These are phyloP conservation scores for Peterozyma toletana DNA, from an alignment of 805 yeast species.

Conservation along the genomic window DNA sequence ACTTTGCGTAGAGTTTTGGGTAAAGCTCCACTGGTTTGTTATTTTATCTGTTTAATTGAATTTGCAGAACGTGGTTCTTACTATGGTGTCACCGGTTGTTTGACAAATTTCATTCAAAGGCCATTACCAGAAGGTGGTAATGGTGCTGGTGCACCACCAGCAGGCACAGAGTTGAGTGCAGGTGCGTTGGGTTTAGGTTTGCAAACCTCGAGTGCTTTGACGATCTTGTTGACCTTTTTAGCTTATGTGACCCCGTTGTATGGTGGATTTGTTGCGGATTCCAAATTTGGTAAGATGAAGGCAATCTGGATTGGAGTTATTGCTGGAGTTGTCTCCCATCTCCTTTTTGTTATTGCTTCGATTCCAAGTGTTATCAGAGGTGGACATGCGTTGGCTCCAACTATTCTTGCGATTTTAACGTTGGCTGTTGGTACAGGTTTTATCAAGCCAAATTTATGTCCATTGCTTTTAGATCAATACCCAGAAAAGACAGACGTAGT, in stretches of 20 bases:
- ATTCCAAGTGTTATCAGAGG: constrained; percentile 30
- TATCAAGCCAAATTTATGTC: constrained; percentile 45
- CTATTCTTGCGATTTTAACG: constrained; percentile 28
- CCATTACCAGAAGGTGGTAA: constrained; percentile 40
- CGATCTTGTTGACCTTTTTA: constrained; percentile 35
- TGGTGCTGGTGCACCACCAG: constrained; percentile 28
- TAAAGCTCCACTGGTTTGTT: constrained; percentile 24
- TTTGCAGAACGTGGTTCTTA: constrained; percentile 50
- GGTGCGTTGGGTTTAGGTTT: constrained; percentile 45
- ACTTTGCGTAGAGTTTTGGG: constrained; percentile 31
- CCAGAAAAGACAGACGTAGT: constrained; percentile 48
- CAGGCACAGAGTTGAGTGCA: constrained; percentile 27
- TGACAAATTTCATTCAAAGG: constrained; percentile 44
- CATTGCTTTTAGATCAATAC: constrained; percentile 53
- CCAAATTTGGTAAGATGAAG: constrained; percentile 36
- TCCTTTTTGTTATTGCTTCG: constrained; percentile 39
- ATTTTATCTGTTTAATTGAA: constrained; percentile 29
- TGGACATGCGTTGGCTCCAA: constrained; percentile 25
- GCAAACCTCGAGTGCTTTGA: constrained; percentile 35
- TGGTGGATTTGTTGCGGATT: constrained; percentile 47
- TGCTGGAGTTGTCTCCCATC: constrained; percentile 38
- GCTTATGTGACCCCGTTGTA: constrained; percentile 42
- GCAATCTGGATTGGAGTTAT: constrained; percentile 39
- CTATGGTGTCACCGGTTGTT: constrained; percentile 39
- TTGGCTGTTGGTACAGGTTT: constrained; percentile 42